A percentile compares a stretch with the other conserved stretches of the same genome.
These are phyloP conservation scores for Amphicarpaea edgeworthii DNA, from an alignment of 306 rosid species.

Conservation along the genomic window DNA sequence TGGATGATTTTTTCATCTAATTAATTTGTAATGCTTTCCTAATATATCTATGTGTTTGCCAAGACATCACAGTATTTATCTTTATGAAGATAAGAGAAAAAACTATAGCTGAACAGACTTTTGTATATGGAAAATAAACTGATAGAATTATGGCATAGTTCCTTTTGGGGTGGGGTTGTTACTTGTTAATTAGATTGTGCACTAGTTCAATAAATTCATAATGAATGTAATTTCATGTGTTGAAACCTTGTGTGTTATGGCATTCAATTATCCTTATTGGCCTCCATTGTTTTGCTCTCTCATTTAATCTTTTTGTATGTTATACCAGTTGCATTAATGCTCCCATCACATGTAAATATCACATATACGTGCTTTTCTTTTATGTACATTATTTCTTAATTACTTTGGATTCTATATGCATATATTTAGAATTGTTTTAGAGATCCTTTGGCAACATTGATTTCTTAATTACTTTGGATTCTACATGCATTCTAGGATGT, in stretches of 20 bases:
- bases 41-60: too few species aligned
- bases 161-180: too few species aligned
- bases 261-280: background rate
- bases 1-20: too few species aligned
- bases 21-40: too few species aligned
- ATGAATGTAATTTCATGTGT: conserved; percentile 15
- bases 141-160: too few species aligned
- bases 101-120: too few species aligned
- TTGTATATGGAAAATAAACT: too few species aligned
- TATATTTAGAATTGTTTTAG: background rate
- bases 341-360: conserved; percentile 5
- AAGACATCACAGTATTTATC: too few species aligned
- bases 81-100: too few species aligned
- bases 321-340: conserved; percentile 4
- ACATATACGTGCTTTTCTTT: conserved; percentile 18
- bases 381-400: background rate
- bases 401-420: conserved; percentile 8
- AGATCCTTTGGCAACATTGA: conserved; percentile 25
- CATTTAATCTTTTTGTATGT: conserved; percentile 1
- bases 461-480: conserved; percentile 40
- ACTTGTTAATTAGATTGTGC: too few species aligned
- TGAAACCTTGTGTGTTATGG: conserved; percentile 25
- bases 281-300: conserved; percentile 9
- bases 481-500: conserved; percentile 62
- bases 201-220: too few species aligned